These are phyloP conservation scores for Ganoderma lingzhi DNA, from an alignment of 1,284 basidiomycete genomes.

Conservation along the genomic window DNA sequence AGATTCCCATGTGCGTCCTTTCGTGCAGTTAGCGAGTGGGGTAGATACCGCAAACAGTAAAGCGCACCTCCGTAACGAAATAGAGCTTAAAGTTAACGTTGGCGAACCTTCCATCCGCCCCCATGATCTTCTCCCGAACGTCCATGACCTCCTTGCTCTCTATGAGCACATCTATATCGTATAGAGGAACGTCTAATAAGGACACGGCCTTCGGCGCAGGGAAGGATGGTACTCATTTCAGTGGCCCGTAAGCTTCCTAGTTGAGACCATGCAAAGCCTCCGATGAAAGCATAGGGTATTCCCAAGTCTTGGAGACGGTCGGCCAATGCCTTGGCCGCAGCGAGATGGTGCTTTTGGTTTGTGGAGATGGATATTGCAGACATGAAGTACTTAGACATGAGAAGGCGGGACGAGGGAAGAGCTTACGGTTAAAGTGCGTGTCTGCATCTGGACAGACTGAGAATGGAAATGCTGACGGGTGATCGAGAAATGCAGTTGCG, in stretches of 20 bases:
- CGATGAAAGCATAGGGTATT: conserved; percentile 43
- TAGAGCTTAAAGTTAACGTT: conserved; percentile 40
- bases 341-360: conserved; percentile 35
- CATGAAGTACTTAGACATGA: not conserved
- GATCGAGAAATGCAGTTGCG: not conserved
- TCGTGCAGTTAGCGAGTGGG: not conserved
- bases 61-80: conserved; percentile 39
- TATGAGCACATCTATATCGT: conserved; percentile 48
- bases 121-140: conserved; percentile 35
- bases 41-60: not conserved
- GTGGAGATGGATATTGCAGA: conserved; percentile 30
- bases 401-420: not conserved
- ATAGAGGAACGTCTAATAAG: not conserved
- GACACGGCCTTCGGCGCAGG: not conserved
- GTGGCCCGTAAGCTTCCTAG: conserved; percentile 43
- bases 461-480: no score
- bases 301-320: conserved; percentile 33
- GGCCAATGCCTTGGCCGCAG: conserved; percentile 38
- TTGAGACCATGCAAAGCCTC: conserved; percentile 46
- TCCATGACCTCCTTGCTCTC: conserved; percentile 34
- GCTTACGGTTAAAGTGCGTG: not conserved
- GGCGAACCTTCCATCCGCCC: conserved; percentile 39
- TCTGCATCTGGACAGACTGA: not conserved
- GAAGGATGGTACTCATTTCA: conserved; percentile 37
- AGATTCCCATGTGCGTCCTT: conserved; percentile 6